These are phyloP conservation scores for Daldinia bambusicola DNA, from an alignment of 495 filamentous ascomycete genomes.

Conservation along the genomic window DNA sequence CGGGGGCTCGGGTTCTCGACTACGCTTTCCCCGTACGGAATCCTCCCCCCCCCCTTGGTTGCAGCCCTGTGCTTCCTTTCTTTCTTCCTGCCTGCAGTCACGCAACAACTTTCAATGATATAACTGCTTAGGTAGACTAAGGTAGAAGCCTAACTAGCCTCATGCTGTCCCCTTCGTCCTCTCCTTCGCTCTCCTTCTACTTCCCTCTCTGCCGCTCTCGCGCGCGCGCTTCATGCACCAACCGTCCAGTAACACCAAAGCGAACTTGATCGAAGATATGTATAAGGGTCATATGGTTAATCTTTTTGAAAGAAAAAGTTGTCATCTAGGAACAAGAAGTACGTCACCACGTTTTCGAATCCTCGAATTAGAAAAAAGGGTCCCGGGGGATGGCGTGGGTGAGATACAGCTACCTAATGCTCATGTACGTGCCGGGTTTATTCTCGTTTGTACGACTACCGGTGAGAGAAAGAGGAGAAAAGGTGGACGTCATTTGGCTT, in stretches of 20 bases:
- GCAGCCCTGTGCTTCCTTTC: no score
- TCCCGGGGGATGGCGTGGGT: not conserved
- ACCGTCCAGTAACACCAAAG: not conserved
- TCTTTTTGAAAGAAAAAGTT: not conserved
- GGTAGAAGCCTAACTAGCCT: no score
- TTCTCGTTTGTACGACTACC: slow-evolving; percentile 12
- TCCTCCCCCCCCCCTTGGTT: not conserved
- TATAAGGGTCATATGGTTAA: not conserved
- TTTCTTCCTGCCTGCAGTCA: no score
- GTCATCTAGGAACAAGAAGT: not conserved
- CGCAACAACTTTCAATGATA: no score
- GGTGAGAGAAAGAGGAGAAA: slow-evolving; percentile 7
- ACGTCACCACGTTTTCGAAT: not conserved
- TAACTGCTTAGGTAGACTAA: no score
- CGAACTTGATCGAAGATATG: not conserved
- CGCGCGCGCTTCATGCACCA: no score
- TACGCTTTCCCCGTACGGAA: not conserved
- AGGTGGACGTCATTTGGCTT: not conserved
- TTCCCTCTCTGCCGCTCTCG: no score
- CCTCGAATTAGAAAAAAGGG: not conserved
- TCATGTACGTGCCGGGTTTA: slow-evolving; percentile 3
- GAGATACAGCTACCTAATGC: no score
- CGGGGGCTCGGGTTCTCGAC: not conserved
- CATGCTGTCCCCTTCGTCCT: no score
- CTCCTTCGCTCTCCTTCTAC: no score